Conservation (phyloP, 495 filamentous ascomycete genomes). For the Neurospora sp. region DNA sequence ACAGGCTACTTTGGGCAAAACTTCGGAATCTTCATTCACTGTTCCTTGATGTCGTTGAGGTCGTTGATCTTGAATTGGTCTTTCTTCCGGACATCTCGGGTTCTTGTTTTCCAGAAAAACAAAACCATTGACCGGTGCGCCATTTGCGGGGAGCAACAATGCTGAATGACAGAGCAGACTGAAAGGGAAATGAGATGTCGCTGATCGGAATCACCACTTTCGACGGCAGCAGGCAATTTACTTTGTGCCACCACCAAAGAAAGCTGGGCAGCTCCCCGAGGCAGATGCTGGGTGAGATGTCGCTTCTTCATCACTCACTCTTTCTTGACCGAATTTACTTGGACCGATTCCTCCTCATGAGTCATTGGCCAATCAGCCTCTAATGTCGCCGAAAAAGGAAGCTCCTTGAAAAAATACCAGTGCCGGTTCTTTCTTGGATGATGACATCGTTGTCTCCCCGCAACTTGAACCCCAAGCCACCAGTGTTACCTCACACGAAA, state of each 20-base stretch:
- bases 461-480: background rate
- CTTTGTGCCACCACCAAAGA: background rate
- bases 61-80: background rate
- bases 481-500: background rate
- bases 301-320: background rate
- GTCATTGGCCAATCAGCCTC: background rate
- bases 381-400: background rate
- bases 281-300: background rate
- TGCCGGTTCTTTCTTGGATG: background rate
- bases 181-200: background rate
- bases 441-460: background rate
- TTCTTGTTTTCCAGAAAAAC: background rate
- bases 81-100: background rate
- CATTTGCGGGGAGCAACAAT: background rate
- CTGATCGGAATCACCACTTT: background rate
- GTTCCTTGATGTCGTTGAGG: background rate
- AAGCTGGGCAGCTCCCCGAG: background rate
- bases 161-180: background rate
- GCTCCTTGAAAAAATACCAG: background rate
- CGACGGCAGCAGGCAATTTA: background rate
- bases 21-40: background rate
- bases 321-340: background rate
- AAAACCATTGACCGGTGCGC: background rate
- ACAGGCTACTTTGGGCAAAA: background rate
- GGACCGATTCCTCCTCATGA: background rate